Base-by-base conservation (phyloP, 305 asterid genomes). In the Rubia peregrina region DNA sequence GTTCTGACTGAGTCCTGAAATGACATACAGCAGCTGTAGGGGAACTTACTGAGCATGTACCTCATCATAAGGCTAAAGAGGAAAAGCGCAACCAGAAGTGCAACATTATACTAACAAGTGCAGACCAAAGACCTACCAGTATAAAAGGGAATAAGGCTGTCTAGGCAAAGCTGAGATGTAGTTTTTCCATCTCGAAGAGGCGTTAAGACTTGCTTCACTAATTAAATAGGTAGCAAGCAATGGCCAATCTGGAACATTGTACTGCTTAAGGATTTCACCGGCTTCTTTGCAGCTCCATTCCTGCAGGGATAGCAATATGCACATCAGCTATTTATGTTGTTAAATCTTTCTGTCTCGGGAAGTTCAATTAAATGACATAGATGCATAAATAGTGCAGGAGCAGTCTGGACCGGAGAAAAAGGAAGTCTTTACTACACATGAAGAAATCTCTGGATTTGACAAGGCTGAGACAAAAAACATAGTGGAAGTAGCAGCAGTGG, bases 1-100 rank as follows among this genome's bases (percentile, higher is more conserved):
- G 83, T 73, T 93, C 98, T 44, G 96, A 76, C 71, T 83, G 96
- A 66, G 97, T 93, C 98, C 98, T 93, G 97, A 89, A 86, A 93
- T 84, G 80, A 90, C 85, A 86, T 65, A 87, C 74, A 86, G 75
- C 76, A 68, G 88, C 90, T 90, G 90, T 88, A 84, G 94, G 80
- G 86, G 81, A 84, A 84, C 86, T 80, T 77, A 88, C 86, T 85
- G 86, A 90, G 92, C 79, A 38, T 76, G 77, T 77, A 85, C 81
- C 80, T 75, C 65, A 76, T 74, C 70, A 76, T 64, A 71, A 64
- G 74, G 30, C 43, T 69, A 73, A 71, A 71, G 49, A 22, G 71
- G 62, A 62, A 26, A 43, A 71, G 70, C 68, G 24, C 48, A 24
- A 10, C 42, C 55, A 65, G 70, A 19, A 65, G 65, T 70, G 61